A percentile compares a stretch with the other conserved stretches of the same genome.
These are phyloP conservation scores for Leishmania aethiopica DNA, from an alignment of 208 protist genomes.

Conservation along the genomic window DNA sequence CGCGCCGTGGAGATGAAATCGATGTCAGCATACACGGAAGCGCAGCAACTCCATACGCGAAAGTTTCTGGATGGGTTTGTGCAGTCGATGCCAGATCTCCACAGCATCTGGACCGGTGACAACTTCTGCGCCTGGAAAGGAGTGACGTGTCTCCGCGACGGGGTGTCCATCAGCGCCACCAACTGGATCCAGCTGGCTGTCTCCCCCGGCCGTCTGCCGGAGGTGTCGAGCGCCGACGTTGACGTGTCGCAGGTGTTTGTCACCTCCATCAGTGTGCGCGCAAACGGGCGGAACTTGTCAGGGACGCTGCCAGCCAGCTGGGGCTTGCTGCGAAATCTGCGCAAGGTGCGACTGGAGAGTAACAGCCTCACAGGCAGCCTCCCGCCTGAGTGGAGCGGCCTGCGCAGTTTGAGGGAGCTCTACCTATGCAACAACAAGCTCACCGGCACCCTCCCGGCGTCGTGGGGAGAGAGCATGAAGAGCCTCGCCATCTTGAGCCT, in stretches of 20 bases:
- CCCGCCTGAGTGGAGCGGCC: not conserved
- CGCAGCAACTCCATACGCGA: constrained; percentile 15
- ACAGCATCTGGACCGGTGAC: constrained; percentile 3
- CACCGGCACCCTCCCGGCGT: not conserved
- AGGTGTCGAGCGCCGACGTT: constrained; percentile 6
- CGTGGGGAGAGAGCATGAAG: not conserved
- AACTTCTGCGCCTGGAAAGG: constrained; percentile 16
- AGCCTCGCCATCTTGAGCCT: not conserved
- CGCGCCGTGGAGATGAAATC: not conserved
- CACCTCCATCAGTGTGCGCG: not conserved
- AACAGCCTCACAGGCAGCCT: not conserved
- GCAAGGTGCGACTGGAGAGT: not conserved
- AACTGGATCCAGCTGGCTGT: not conserved
- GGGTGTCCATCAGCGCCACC: constrained; percentile 3
- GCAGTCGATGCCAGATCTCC: constrained; percentile 10
- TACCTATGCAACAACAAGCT: not conserved
- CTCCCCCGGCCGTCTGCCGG: constrained; percentile 4
- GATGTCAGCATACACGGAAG: not conserved
- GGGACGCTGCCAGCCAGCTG: constrained; percentile 5
- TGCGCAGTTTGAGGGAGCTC: not conserved
- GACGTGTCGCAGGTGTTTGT: constrained; percentile 9
- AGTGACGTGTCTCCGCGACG: not conserved
- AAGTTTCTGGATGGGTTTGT: constrained; percentile 6
- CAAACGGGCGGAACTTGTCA: not conserved
- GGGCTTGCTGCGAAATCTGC: not conserved